Base-by-base conservation (phyloP, 139 green algal species). In the Asterochloris erici region DNA sequence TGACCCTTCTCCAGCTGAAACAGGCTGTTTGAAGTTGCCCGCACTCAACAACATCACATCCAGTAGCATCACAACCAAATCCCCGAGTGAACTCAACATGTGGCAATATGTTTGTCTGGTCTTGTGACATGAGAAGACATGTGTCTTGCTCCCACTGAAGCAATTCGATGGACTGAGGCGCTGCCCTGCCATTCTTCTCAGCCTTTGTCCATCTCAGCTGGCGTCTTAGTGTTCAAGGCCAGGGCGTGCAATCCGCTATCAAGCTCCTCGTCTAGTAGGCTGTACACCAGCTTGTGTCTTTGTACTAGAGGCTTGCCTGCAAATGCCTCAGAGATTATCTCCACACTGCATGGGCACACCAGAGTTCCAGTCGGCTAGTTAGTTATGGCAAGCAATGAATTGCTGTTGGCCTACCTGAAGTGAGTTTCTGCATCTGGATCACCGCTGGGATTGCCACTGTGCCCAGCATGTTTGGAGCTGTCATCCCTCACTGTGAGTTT, bases 381-480 rank as follows among this genome's bases (percentile, higher is more conserved):
- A 77, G 14, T 19, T 10, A 16, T 77, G 71, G 24, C 10, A 77
- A 77, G 26, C 71, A 60, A 4, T 38, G 9, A 19, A 29, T 38
- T 11, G 26, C 61, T 9, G 19, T 14, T 64, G 28, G 13, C 77
- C 26, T 68, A 86, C 85, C 73, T 85, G 81, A 93, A 93, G 62
- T 93, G 90, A 15, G 90, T 93, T 73, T 93, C 90, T 0, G 90
- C 90, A 75, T 93, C 88, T n/a, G 87, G 73, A 10, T 63, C 85
- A 11, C 90, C 88, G 19, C 19, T 79, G 19, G 90, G 90, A 71
- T 93, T 93, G 54, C 90, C 90, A 16, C 79, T 66, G 79, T 93
- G 90, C 0, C 90, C 90, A 24, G 87, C 89, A 54, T 93, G 90
- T 81, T 90, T 86, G 80, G 88, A 82, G 0, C 86, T 91, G 10